Evolutionary conservation across 495 filamentous ascomycete species (phyloP).

Genomic region (Elasticomyces elasticus): DNA sequence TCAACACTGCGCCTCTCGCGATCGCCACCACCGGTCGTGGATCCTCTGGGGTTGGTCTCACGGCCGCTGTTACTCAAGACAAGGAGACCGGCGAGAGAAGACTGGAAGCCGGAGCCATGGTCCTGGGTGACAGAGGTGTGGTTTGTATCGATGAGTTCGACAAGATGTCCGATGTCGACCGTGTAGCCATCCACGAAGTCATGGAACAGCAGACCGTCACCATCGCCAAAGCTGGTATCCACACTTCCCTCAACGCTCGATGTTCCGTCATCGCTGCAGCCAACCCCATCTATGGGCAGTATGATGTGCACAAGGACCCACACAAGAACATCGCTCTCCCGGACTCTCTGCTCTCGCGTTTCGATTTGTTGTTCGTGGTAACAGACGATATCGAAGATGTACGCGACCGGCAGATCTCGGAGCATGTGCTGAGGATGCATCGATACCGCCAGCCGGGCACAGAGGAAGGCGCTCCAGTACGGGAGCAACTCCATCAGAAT

Average conservation of each 20-base stretch:
- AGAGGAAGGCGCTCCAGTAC: slow-evolving; percentile 90
- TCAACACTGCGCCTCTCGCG: slow-evolving; percentile 92
- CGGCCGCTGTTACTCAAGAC: slow-evolving; percentile 88
- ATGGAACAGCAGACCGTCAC: slow-evolving; percentile 99
- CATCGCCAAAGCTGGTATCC: slow-evolving; percentile 96
- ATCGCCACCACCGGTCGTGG: slow-evolving; percentile 97
- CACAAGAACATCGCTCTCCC: slow-evolving; percentile 97
- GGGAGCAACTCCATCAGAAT: slow-evolving; percentile 74
- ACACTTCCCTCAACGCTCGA: slow-evolving; percentile 92
- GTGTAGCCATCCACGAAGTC: slow-evolving; percentile 98
- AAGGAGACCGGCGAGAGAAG: slow-evolving; percentile 96
- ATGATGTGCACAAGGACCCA: slow-evolving; percentile 96
- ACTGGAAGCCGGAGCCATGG: slow-evolving; percentile 97
- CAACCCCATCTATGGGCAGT: slow-evolving; percentile 97
- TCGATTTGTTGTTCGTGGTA: slow-evolving; percentile 95
- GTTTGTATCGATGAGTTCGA: slow-evolving; percentile 99
- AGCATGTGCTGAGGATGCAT: slow-evolving; percentile 97
- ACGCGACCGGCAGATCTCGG: slow-evolving; percentile 81
- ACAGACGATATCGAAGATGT: slow-evolving; percentile 96
- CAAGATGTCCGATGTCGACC: slow-evolving; percentile 98
- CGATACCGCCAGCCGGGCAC: slow-evolving; percentile 87
- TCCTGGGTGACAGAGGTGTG: slow-evolving; percentile 90
- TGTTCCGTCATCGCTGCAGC: slow-evolving; percentile 96
- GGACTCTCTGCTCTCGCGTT: slow-evolving; percentile 95
- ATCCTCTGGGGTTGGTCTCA: slow-evolving; percentile 96